Evolutionary conservation across 1,284 basidiomycete genomes (phyloP), one percentile per base, ranked within the genome.

Genomic region (Trichosporon faecale): DNA sequence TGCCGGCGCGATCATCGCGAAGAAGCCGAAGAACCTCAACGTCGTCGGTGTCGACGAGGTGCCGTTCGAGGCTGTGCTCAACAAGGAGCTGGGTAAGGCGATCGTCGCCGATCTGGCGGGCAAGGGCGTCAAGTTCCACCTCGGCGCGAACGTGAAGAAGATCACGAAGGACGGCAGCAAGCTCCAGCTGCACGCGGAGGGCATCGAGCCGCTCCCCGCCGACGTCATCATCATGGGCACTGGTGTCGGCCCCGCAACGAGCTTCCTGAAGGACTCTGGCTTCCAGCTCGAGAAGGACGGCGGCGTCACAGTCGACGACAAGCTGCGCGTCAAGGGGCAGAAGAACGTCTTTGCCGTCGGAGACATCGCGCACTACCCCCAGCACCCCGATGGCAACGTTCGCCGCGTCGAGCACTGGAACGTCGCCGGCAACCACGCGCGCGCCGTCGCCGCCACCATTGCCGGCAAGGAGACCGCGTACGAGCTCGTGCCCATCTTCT

Each of bases 151-250:
- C 68, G 89, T 93, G n/a, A 88, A 91, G 64, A 90, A 89, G 80
- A 89, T 95, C 72, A 84, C 91, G 29, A 84, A 91, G 33, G 81
- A 82, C 31, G 23, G 57, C 55, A 25, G 25, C 29, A 70, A 52
- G 33, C 31, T 33, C 16, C 12, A 46, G 5, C 90, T 94, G 12
- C 86, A 91, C 29, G 86, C 94, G 72, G 90, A 91, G 75, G 89
- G 89, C 16, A 85, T 89, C 14, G 80, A 84, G 69, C 88, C 87
- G 1, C 83, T 97, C 40, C 86, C 88, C 0, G 92, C 92, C 16
- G 92, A 95, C 78, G 87, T 92, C 63, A 87, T 98, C 70, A 85
- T 98, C 69, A 90, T 97, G 88, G 95, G 92, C 44, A 92, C 94
- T 6, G 95, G 95, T 71, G 94, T 95, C 12, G 87, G 87, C 0